phyloP scores from a whole-genome alignment of 108 stramenopile species.

The Asterionellopsis glacialis region DNA sequence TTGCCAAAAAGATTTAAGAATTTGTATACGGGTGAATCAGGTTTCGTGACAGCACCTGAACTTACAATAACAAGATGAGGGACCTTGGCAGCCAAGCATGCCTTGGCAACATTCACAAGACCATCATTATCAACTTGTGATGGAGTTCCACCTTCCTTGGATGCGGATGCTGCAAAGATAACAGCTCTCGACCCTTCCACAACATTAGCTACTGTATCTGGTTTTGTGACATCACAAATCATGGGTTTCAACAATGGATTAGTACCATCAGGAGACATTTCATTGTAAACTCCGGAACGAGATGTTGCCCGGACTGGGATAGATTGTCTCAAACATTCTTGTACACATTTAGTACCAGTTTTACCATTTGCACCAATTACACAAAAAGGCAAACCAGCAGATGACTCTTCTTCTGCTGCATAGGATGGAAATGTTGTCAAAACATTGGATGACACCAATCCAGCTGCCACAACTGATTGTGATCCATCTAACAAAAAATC shows the following conservation, averaged over 20 bases:
- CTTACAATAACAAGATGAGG: constrained; percentile 75
- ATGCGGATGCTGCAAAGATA: constrained; percentile 84
- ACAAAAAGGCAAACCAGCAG: too few species aligned
- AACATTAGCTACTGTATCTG: constrained; percentile 32
- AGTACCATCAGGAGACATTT: neutral
- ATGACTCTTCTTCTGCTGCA: too few species aligned
- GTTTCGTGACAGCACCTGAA: constrained; percentile 74
- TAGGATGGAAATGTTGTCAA: too few species aligned
- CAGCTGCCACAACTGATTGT: too few species aligned
- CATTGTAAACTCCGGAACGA: constrained; percentile 29
- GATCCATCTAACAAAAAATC: too few species aligned
- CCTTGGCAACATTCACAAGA: constrained; percentile 61
- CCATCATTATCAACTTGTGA: constrained; percentile 74
- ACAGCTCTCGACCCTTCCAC: constrained; percentile 51
- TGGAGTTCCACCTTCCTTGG: constrained; percentile 67
- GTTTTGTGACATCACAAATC: constrained; percentile 59
- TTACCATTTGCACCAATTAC: constrained; percentile 44
- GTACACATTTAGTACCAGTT: constrained; percentile 39
- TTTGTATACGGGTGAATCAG: constrained; percentile 64
- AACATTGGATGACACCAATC: too few species aligned
- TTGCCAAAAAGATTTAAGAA: constrained; percentile 72
- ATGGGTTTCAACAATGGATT: constrained; percentile 14
- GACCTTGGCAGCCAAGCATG: constrained; percentile 62
- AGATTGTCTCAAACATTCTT: constrained; percentile 7
- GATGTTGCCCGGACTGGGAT: constrained; percentile 13